Percentiles rank a stretch among this genome's conserved stretches.
phyloP scores from a whole-genome alignment of 2,329 filamentous ascomycete genomes.

The Fonsecaea pugnacius region DNA sequence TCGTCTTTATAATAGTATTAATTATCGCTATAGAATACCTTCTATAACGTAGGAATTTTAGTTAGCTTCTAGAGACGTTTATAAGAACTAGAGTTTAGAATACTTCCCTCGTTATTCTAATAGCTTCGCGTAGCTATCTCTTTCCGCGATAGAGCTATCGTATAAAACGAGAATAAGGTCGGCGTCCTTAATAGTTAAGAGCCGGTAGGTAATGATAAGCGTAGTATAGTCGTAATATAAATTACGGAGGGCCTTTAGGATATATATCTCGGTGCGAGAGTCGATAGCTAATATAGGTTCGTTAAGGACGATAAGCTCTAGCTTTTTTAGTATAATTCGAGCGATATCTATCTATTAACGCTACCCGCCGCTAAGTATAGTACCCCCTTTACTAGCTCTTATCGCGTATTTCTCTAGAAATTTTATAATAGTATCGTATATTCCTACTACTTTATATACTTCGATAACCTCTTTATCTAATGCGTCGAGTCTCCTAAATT shows the following conservation, averaged over 20 bases:
- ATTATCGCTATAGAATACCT: conserved; percentile 4
- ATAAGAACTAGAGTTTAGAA: conserved; percentile 62
- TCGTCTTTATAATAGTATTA: conserved; percentile 1
- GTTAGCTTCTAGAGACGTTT: conserved; percentile 51
- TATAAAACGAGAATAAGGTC: conserved; percentile 77
- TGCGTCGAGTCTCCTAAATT: conserved; percentile 64
- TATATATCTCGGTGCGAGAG: conserved; percentile 54
- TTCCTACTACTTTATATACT: conserved; percentile 64
- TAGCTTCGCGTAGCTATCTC: conserved; percentile 68
- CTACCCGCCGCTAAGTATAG: conserved; percentile 61
- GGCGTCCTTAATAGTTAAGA: conserved; percentile 57
- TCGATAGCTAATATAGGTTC: conserved; percentile 65
- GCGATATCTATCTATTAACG: conserved; percentile 63
- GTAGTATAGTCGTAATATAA: conserved; percentile 40
- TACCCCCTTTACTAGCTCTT: conserved; percentile 57
- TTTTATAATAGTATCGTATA: conserved; percentile 66
- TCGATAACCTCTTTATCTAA: conserved; percentile 63
- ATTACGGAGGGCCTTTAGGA: conserved; percentile 47
- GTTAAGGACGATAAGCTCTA: conserved; percentile 62
- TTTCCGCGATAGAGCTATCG: conserved; percentile 76
- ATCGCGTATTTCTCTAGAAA: conserved; percentile 60
- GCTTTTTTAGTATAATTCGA: conserved; percentile 59
- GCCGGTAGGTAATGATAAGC: conserved; percentile 48
- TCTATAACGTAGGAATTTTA: conserved; percentile 8
- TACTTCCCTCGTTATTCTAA: conserved; percentile 64